A percentile compares a stretch with the other conserved stretches of the same genome.
These are phyloP conservation scores for Salmacisia buchloeana DNA, from an alignment of 1,284 basidiomycete genomes.

Conservation along the genomic window DNA sequence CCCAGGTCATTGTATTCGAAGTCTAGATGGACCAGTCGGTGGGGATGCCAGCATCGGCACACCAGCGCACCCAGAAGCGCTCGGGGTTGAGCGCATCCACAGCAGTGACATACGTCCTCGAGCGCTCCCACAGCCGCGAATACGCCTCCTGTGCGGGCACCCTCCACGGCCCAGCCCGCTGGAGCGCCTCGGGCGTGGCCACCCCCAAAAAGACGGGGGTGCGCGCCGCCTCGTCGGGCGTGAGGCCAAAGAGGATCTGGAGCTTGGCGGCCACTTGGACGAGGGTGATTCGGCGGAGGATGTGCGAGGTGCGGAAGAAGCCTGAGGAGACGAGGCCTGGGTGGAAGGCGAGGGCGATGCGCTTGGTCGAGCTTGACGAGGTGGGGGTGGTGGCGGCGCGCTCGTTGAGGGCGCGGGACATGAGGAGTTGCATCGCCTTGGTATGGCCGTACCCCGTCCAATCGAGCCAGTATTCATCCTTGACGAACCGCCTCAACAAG, in stretches of 20 bases:
- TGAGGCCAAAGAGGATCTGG: background rate
- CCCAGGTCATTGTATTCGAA: no score
- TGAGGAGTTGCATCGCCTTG: background rate
- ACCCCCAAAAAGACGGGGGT: background rate
- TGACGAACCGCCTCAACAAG: background rate
- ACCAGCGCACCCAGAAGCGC: conserved; percentile 1
- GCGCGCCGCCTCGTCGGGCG: background rate
- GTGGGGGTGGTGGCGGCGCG: background rate
- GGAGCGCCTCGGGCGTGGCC: background rate
- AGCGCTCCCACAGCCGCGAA: background rate
- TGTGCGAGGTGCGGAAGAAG: background rate
- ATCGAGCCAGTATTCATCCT: background rate
- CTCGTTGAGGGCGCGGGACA: background rate
- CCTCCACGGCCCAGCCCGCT: background rate
- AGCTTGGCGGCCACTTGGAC: background rate
- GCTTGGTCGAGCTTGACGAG: no score
- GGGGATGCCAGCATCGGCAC: background rate
- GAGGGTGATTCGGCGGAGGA: background rate
- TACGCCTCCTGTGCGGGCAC: no score
- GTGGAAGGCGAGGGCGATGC: background rate
- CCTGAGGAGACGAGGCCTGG: background rate
- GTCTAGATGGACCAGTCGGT: conserved; percentile 5
- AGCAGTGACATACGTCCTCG: background rate
- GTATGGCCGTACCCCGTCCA: background rate
- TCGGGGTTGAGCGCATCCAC: background rate